These are phyloP conservation scores for Zychaea mexicana DNA, from an alignment of 371 early-diverging fungal species.

Conservation along the genomic window DNA sequence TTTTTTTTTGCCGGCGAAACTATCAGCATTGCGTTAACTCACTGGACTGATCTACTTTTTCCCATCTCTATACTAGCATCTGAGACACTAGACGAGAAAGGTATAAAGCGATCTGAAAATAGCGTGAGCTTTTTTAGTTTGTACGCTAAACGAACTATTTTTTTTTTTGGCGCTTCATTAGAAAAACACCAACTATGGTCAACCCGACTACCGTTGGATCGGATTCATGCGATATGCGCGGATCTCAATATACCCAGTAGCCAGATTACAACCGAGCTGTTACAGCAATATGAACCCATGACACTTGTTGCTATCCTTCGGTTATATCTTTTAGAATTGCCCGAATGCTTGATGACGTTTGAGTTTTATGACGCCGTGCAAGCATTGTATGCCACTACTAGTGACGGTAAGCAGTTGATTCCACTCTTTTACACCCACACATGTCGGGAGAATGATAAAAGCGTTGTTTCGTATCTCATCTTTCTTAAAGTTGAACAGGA, in stretches of 20 bases:
- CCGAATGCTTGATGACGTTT: slow-evolving; percentile 67
- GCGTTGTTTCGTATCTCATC: background rate
- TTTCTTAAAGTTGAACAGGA: slow-evolving; percentile 37
- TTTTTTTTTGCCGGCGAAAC: background rate
- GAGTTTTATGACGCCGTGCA: slow-evolving; percentile 76
- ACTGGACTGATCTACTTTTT: background rate
- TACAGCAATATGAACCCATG: slow-evolving; percentile 58
- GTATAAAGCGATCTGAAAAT: background rate
- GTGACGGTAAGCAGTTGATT: slow-evolving; percentile 39
- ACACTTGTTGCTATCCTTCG: slow-evolving; percentile 68
- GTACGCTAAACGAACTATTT: background rate
- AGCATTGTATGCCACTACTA: slow-evolving; percentile 51
- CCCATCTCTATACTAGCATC: slow-evolving; percentile 8
- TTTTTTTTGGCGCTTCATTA: background rate
- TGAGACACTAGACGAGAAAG: slow-evolving; percentile 8
- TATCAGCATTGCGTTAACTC: no score
- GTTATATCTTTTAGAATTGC: slow-evolving; percentile 72
- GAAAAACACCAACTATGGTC: slow-evolving; percentile 57
- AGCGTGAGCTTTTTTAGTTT: background rate
- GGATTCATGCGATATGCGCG: slow-evolving; percentile 57
- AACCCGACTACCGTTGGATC: slow-evolving; percentile 55
- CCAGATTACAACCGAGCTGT: slow-evolving; percentile 50
- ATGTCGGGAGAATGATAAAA: no score
- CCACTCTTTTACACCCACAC: no score
- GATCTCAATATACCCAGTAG: slow-evolving; percentile 59